phyloP scores from a whole-genome alignment of 805 yeast genomes.

The Suhomyces kilbournensis region DNA sequence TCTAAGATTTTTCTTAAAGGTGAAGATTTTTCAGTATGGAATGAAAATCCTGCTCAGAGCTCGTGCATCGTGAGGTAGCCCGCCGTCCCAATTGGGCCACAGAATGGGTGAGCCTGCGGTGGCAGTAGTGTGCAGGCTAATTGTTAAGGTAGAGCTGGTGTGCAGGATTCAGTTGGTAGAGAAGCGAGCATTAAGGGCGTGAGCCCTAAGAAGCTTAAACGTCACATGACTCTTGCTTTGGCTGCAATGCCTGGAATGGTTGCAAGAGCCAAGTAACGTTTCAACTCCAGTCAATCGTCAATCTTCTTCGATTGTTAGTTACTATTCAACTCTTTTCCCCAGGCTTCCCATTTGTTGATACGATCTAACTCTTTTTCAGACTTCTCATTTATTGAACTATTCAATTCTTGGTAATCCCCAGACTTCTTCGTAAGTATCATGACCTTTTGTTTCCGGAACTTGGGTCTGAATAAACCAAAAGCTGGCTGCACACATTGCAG shows the following conservation, averaged over 20 bases:
- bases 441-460: slow-evolving; percentile 80
- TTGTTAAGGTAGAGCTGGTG: too few species aligned
- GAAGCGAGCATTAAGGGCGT: neutral
- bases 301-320: too few species aligned
- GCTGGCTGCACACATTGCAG: slow-evolving; percentile 52
- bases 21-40: slow-evolving; percentile 7
- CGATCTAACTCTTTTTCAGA: too few species aligned
- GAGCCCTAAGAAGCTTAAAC: neutral
- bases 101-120: neutral
- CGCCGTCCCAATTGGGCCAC: slow-evolving; percentile 1
- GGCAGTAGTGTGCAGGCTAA: neutral
- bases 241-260: neutral
- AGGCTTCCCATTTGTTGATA: slow-evolving; percentile 44
- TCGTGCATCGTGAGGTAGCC: neutral
- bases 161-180: neutral
- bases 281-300: neutral
- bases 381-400: neutral
- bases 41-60: slow-evolving; percentile 2
- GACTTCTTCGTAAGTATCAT: slow-evolving; percentile 57
- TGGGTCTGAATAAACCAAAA: slow-evolving; percentile 42
- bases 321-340: slow-evolving; percentile 37
- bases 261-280: neutral
- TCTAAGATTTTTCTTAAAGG: slow-evolving; percentile 2
- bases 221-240: neutral
- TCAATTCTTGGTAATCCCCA: slow-evolving; percentile 43